These are phyloP conservation scores for Mucor lusitanicus DNA, from an alignment of 371 early-diverging fungal genomes.

Conservation along the genomic window DNA sequence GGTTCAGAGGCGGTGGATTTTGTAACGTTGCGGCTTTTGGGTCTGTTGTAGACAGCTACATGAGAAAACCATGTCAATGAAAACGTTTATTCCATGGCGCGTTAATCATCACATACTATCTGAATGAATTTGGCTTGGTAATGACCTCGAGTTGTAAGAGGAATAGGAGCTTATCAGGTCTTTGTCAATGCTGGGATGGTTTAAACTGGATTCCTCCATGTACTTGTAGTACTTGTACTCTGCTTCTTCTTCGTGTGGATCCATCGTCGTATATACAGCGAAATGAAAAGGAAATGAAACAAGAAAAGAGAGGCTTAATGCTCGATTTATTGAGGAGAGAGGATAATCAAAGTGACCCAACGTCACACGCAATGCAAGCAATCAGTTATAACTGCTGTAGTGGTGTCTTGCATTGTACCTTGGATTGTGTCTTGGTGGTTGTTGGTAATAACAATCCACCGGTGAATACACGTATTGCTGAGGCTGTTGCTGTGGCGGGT, in stretches of 20 bases:
- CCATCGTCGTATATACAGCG: not conserved
- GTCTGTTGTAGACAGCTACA: not conserved
- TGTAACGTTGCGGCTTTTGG: not conserved
- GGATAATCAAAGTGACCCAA: not conserved
- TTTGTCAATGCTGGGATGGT: slow-evolving; percentile 17
- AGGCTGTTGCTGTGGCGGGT: not conserved
- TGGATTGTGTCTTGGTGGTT: not conserved
- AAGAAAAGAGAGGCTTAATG: not conserved
- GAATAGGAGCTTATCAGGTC: slow-evolving; percentile 3
- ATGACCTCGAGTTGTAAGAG: not conserved
- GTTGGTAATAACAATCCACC: not conserved
- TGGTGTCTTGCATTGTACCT: not conserved
- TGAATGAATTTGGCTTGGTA: not conserved
- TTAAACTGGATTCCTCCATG: slow-evolving; percentile 5
- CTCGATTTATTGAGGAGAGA: not conserved
- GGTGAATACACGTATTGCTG: not conserved
- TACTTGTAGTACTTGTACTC: slow-evolving; percentile 8
- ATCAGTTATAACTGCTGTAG: not conserved
- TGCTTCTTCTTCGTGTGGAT: not conserved
- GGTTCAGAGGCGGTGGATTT: not conserved
- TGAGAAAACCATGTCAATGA: not conserved
- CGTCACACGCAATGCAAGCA: not conserved
- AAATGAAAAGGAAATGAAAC: not conserved
- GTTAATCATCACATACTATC: too few relatives aligned
- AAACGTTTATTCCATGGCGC: too few relatives aligned